Conservation (phyloP, 768 basidiomycete species). For the Tulasnella sp. region DNA sequence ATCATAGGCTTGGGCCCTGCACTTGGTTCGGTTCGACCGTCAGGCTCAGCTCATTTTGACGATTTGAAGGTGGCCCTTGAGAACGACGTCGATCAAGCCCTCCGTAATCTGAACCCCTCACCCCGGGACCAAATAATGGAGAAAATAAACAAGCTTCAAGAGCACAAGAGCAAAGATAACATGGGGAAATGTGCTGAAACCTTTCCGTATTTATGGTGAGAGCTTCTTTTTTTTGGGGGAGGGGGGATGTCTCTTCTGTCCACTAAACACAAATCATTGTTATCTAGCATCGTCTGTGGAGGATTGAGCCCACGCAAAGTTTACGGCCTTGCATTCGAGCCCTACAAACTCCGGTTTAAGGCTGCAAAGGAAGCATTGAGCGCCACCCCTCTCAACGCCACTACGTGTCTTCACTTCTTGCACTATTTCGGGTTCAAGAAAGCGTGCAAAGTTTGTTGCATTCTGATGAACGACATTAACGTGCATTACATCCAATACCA, state of each 20-base stretch:
- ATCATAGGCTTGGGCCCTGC: too few relatives aligned
- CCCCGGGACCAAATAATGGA: background rate
- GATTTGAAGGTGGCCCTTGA: background rate
- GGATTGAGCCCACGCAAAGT: background rate
- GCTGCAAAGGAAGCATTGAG: background rate
- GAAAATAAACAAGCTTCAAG: background rate
- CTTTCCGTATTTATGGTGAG: background rate
- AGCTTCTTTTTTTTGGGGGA: too few relatives aligned
- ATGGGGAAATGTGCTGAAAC: background rate
- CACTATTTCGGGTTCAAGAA: background rate
- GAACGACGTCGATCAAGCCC: background rate
- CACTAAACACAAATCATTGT: too few relatives aligned
- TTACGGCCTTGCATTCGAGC: background rate
- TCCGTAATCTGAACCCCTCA: background rate
- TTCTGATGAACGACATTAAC: background rate
- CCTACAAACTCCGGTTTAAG: background rate
- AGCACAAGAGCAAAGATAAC: background rate
- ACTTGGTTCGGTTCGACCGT: too few relatives aligned
- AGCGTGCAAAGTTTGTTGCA: background rate
- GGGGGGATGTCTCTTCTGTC: too few relatives aligned
- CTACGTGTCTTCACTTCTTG: background rate
- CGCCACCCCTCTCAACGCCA: background rate
- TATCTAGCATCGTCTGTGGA: background rate
- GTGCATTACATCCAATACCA: background rate
- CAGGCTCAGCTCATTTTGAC: too few relatives aligned